phyloP scores from a whole-genome alignment of 2,329 filamentous ascomycete genomes.

The Ilyonectria destructans region DNA sequence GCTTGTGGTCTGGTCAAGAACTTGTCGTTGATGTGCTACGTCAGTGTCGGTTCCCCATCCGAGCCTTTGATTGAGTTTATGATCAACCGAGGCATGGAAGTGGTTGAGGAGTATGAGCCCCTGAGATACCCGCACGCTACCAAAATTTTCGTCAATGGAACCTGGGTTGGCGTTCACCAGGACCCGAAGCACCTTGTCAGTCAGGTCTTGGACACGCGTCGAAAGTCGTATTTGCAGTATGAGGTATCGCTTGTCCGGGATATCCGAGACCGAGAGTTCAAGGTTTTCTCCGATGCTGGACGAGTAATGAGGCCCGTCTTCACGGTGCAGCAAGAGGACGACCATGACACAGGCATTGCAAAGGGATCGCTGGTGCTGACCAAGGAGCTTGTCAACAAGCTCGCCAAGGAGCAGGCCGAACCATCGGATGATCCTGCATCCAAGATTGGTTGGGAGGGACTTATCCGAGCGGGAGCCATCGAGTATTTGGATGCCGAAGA shows the following conservation, averaged over 20 bases:
- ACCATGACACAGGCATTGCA: constrained; percentile 71
- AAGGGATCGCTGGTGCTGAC: constrained; percentile 85
- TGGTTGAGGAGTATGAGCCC: constrained; percentile 95
- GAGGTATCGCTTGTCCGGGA: constrained; percentile 97
- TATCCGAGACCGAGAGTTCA: constrained; percentile 97
- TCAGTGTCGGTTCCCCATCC: constrained; percentile 93
- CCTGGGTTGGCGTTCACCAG: constrained; percentile 96
- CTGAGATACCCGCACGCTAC: constrained; percentile 90
- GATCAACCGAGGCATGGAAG: constrained; percentile 95
- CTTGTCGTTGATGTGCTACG: constrained; percentile 96
- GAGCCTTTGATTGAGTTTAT: constrained; percentile 96
- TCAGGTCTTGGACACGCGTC: constrained; percentile 83
- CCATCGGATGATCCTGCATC: constrained; percentile 72
- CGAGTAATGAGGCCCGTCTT: constrained; percentile 95
- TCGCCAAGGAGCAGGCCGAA: constrained; percentile 82
- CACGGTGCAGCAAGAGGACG: constrained; percentile 91
- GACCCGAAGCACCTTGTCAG: constrained; percentile 89
- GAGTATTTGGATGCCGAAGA: constrained; percentile 99
- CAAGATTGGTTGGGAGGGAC: constrained; percentile 90
- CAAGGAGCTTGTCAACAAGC: constrained; percentile 83
- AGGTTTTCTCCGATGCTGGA: constrained; percentile 97
- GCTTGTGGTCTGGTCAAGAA: constrained; percentile 99
- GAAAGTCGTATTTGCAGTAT: constrained; percentile 87
- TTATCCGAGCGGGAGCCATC: constrained; percentile 88
- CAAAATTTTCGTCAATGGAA: constrained; percentile 98